These are phyloP conservation scores for Neofusicoccum sp. DNA, from an alignment of 2,329 filamentous ascomycete species.

Conservation along the genomic window DNA sequence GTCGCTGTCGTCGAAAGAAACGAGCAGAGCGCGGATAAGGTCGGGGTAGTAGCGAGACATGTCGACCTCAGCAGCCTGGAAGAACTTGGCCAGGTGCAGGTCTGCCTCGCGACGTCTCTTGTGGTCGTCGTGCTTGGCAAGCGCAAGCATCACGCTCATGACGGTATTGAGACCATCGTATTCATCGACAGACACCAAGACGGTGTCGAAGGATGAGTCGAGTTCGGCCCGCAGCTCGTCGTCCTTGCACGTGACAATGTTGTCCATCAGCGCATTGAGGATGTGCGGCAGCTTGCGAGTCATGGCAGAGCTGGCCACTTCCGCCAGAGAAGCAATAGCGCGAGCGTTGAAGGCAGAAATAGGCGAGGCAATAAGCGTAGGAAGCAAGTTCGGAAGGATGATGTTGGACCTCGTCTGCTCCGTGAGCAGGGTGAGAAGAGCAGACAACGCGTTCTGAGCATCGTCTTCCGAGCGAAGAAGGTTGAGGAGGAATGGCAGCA, in stretches of 20 bases:
- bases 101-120: constrained; percentile 75
- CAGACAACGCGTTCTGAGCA: constrained; percentile 88
- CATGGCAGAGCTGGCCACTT: constrained; percentile 88
- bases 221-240: constrained; percentile 73
- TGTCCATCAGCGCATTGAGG: constrained; percentile 91
- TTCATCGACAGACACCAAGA: constrained; percentile 90
- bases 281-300: constrained; percentile 85
- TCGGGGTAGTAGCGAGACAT: constrained; percentile 96
- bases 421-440: constrained; percentile 88
- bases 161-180: constrained; percentile 92
- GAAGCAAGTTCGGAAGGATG: constrained; percentile 93
- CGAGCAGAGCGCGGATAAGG: constrained; percentile 83
- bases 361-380: constrained; percentile 83
- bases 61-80: constrained; percentile 74
- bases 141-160: constrained; percentile 86
- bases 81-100: constrained; percentile 81
- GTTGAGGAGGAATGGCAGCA: constrained; percentile 86
- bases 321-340: constrained; percentile 86
- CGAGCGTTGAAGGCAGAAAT: constrained; percentile 94
- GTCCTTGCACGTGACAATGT: constrained; percentile 75
- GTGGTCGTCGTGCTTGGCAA: constrained; percentile 93
- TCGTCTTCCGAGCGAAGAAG: constrained; percentile 82
- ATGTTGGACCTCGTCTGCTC: constrained; percentile 93
- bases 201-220: constrained; percentile 78
- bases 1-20: constrained; percentile 89